These are phyloP conservation scores for Dryadomyces quercus-mongolicae DNA, from an alignment of 2,329 filamentous ascomycete genomes.

Conservation along the genomic window DNA sequence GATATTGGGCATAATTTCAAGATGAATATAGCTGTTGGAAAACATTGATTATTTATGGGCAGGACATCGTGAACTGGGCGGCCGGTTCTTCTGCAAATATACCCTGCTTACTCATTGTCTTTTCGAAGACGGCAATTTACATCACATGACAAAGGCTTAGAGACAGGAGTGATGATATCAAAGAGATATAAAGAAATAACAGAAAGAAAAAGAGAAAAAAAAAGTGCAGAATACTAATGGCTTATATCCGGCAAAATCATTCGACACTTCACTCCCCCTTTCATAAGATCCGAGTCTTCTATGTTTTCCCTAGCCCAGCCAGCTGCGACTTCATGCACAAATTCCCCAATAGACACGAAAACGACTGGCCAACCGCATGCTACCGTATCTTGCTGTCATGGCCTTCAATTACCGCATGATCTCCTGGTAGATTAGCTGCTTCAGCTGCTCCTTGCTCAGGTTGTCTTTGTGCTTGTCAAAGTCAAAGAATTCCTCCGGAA, in stretches of 20 bases:
- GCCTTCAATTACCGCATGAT: slow-evolving; percentile 48
- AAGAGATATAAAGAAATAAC: not conserved
- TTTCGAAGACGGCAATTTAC: too few species aligned
- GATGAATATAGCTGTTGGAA: too few species aligned
- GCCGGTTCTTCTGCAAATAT: too few species aligned
- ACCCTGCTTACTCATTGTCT: too few species aligned
- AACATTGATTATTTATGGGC: too few species aligned
- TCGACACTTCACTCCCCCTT: not conserved
- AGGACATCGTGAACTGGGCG: too few species aligned
- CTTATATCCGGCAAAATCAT: not conserved
- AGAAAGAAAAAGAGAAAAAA: not conserved
- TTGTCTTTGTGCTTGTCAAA: slow-evolving; percentile 99
- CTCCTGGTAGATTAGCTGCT: slow-evolving; percentile 94
- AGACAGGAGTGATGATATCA: not conserved
- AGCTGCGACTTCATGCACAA: not conserved
- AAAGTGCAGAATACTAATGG: not conserved
- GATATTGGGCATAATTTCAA: too few species aligned
- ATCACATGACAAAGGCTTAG: too few species aligned
- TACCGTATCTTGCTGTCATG: not conserved
- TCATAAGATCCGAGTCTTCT: not conserved
- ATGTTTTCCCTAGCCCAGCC: slow-evolving; percentile 2
- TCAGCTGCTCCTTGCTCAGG: slow-evolving; percentile 94
- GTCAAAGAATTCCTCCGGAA: slow-evolving; percentile 98
- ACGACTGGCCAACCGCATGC: not conserved
- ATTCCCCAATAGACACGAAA: not conserved